These are phyloP conservation scores for Boletellus sp. DNA, from an alignment of 768 basidiomycete species.

Conservation along the genomic window DNA sequence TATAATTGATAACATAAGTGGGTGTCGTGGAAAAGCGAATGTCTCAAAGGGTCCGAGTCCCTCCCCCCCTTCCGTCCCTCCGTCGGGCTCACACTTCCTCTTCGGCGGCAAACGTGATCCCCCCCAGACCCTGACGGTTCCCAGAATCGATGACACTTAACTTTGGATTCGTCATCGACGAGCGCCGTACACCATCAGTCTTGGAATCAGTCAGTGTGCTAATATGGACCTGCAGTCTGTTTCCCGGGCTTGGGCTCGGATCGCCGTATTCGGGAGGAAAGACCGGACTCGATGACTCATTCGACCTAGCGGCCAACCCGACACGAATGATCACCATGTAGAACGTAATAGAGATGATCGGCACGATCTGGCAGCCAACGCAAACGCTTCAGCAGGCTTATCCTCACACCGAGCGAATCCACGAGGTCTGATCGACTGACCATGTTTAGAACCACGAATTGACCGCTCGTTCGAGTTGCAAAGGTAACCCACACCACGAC, in stretches of 20 bases:
- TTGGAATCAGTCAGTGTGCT: not conserved
- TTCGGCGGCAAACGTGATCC: not conserved
- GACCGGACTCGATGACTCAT: not conserved
- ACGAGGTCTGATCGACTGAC: constrained; percentile 9
- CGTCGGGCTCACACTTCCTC: not conserved
- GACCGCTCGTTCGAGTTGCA: constrained; percentile 22
- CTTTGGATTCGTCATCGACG: not conserved
- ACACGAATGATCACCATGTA: constrained; percentile 19
- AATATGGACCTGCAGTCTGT: not conserved
- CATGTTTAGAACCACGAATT: constrained; percentile 34
- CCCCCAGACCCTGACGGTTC: constrained; percentile 11
- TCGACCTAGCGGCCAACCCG: not conserved
- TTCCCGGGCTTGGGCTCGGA: not conserved
- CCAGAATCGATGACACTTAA: not conserved
- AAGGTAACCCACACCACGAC: constrained; percentile 30
- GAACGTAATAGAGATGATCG: constrained; percentile 14
- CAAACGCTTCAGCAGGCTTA: not conserved
- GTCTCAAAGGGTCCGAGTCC: too few relatives aligned
- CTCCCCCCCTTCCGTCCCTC: too few relatives aligned
- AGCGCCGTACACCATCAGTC: not conserved
- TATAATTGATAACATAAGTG: too few relatives aligned
- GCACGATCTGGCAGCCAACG: constrained; percentile 2
- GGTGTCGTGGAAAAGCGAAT: too few relatives aligned
- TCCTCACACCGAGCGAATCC: not conserved
- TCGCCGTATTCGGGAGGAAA: not conserved